A percentile compares a stretch with the other conserved stretches of the same genome.
Evolutionary conservation across 352 stramenopile species (phyloP).

Genomic region (Blastocystis sp.): DNA sequence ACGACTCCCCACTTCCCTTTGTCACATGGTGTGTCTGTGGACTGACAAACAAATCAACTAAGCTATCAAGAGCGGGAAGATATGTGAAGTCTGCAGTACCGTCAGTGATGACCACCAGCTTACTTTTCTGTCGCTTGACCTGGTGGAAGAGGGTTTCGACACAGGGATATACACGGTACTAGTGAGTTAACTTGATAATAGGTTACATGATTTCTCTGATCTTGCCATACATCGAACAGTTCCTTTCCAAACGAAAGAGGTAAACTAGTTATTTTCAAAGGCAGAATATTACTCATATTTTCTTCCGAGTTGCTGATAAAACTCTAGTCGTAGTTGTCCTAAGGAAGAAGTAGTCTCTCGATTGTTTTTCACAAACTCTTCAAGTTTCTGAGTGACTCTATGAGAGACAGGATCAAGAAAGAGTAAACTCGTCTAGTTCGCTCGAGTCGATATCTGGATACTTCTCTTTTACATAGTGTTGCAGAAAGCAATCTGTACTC

Average conservation of each 20-base stretch:
- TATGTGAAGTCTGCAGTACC: slow-evolving; percentile 30
- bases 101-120: slow-evolving; percentile 28
- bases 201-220: background rate
- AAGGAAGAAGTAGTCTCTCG: background rate
- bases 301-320: background rate
- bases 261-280: background rate
- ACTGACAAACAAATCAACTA: slow-evolving; percentile 22
- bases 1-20: background rate
- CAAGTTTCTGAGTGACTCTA: slow-evolving; percentile 1
- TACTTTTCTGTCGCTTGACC: background rate
- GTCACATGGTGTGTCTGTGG: background rate
- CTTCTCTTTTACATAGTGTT: background rate
- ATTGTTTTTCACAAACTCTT: background rate
- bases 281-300: background rate
- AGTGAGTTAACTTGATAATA: background rate
- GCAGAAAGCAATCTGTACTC: background rate
- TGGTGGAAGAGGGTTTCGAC: background rate
- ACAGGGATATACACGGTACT: slow-evolving; percentile 4
- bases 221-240: slow-evolving; percentile 29
- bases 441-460: background rate
- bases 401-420: background rate
- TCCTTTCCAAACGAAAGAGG: background rate
- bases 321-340: background rate
- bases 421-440: background rate
- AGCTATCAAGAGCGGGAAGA: background rate